Percentiles rank a stretch among this genome's conserved stretches.
phyloP scores from a whole-genome alignment of 805 yeast species.

The Starmera pachycereana region DNA sequence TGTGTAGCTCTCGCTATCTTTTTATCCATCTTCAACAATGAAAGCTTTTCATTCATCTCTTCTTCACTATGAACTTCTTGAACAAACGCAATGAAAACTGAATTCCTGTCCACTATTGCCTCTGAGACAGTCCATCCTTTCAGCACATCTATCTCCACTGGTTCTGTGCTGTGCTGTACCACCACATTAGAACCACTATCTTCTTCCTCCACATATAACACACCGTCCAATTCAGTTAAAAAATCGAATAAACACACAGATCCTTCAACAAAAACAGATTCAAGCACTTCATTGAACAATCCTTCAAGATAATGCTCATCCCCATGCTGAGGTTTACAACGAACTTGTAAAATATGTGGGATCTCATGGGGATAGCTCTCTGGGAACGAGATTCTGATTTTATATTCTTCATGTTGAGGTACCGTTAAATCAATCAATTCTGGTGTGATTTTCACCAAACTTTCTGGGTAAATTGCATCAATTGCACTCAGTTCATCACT shows the following conservation, averaged over 20 bases:
- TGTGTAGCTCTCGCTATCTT: slow-evolving; percentile 63
- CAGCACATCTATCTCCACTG: slow-evolving; percentile 32
- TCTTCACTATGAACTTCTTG: slow-evolving; percentile 50
- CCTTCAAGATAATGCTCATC: slow-evolving; percentile 39
- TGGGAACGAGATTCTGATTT: slow-evolving; percentile 66
- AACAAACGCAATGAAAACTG: slow-evolving; percentile 76
- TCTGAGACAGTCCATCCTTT: slow-evolving; percentile 72
- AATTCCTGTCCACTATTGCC: slow-evolving; percentile 72
- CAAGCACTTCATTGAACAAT: slow-evolving; percentile 40
- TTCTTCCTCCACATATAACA: slow-evolving; percentile 28
- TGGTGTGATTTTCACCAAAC: slow-evolving; percentile 28
- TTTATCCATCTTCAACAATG: slow-evolving; percentile 47
- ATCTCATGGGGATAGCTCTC: slow-evolving; percentile 50
- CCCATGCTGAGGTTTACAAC: slow-evolving; percentile 20
- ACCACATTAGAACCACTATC: slow-evolving; percentile 5
- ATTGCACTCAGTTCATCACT: slow-evolving; percentile 72
- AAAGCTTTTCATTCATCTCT: slow-evolving; percentile 49
- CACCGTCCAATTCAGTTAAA: slow-evolving; percentile 52
- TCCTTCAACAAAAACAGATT: slow-evolving; percentile 43
- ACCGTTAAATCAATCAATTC: slow-evolving; percentile 34
- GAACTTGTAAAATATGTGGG: slow-evolving; percentile 58
- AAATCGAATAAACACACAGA: slow-evolving; percentile 76
- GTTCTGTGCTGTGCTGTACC: slow-evolving; percentile 14
- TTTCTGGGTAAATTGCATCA: slow-evolving; percentile 77
- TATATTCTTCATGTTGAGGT: slow-evolving; percentile 54